Conservation (phyloP, 495 filamentous ascomycete genomes). For the Aspergillus sclerotiicarbonarius region DNA sequence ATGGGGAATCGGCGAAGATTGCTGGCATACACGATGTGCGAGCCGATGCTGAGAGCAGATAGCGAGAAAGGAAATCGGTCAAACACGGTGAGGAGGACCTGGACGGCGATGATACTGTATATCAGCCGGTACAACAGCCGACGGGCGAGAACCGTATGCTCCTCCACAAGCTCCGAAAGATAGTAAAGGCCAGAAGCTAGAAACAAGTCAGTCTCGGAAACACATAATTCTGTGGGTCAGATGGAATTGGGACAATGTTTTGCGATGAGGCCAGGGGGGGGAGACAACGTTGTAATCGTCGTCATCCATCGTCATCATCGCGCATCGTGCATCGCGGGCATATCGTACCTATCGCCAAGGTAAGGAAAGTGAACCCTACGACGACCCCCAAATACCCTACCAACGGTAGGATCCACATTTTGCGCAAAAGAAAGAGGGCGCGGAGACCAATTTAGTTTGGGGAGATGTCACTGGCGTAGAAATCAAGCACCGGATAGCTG, state of each 20-base stretch:
- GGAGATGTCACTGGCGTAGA: neutral
- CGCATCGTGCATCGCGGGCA: neutral
- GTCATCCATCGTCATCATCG: neutral
- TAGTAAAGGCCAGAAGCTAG: conserved; percentile 97
- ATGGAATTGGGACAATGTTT: neutral
- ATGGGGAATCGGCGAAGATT: conserved; percentile 86
- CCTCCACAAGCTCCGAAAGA: conserved; percentile 95
- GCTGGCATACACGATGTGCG: conserved; percentile 83
- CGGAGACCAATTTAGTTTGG: neutral
- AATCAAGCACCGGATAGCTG: neutral
- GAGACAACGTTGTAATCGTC: neutral
- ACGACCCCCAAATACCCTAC: conserved; percentile 85
- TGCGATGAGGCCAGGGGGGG: neutral
- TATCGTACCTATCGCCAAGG: conserved; percentile 79
- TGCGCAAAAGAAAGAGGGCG: conserved; percentile 15
- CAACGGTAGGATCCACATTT: conserved; percentile 89
- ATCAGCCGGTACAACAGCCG: conserved; percentile 80
- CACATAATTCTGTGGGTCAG: too few relatives aligned
- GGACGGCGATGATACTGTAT: conserved; percentile 74
- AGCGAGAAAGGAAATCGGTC: conserved; percentile 80
- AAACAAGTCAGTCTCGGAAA: neutral
- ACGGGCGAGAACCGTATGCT: conserved; percentile 91
- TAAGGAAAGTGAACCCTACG: conserved; percentile 89
- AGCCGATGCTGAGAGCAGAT: conserved; percentile 71
- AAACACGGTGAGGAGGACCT: conserved; percentile 70